Conservation (phyloP, 164 flowering plant species). For the Nymphaea colorata region DNA sequence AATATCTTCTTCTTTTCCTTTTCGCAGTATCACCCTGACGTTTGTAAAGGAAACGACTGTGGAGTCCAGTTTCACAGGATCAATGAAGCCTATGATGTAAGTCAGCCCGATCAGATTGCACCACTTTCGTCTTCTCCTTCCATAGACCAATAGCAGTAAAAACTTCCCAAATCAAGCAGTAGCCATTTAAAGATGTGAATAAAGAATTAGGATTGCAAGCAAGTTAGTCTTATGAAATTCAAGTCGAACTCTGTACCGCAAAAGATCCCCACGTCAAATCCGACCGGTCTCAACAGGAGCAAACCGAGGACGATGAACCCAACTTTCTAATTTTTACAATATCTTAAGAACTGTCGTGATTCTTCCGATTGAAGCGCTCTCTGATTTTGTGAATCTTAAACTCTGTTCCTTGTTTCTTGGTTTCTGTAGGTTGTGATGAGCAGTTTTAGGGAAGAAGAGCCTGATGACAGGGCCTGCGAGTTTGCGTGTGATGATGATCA, state of each 20-base stretch:
- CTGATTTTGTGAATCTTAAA: not conserved
- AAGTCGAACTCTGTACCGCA: no score
- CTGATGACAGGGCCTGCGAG: slow-evolving; percentile 3
- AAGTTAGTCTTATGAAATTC: no score
- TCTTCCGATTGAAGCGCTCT: not conserved
- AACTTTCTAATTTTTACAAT: no score
- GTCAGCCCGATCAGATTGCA: slow-evolving; percentile 6
- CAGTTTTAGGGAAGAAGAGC: slow-evolving; percentile 30
- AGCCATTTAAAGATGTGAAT: no score
- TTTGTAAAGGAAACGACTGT: slow-evolving; percentile 76
- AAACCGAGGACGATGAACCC: no score
- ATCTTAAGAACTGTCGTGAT: no score
- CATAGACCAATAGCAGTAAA: not conserved
- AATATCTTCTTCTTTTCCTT: not conserved
- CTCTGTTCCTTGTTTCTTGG: not conserved
- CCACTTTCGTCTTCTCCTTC: not conserved
- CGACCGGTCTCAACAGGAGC: no score
- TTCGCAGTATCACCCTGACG: slow-evolving; percentile 97
- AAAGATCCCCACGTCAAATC: no score
- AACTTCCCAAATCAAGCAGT: no score
- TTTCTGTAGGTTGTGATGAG: slow-evolving; percentile 59
- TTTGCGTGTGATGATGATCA: slow-evolving; percentile 24
- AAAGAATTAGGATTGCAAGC: no score
- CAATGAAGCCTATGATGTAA: slow-evolving; percentile 87
- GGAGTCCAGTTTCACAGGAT: slow-evolving; percentile 64